Evolutionary conservation across 805 yeast species (phyloP).

Genomic region (Vanderwaltozyma polyspora): DNA sequence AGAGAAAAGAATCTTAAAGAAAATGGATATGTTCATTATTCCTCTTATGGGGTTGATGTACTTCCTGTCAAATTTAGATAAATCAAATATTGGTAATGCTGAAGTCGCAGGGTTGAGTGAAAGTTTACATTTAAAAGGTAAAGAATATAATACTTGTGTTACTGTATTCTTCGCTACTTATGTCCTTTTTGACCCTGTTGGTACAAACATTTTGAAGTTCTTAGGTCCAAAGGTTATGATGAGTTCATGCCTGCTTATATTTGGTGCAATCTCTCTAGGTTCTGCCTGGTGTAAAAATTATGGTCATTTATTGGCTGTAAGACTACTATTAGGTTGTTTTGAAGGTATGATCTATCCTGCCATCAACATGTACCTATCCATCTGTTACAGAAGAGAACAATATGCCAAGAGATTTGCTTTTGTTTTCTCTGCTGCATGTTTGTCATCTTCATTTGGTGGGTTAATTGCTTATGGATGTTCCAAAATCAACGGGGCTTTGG

Average conservation of each 20-base stretch:
- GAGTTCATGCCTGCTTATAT: conserved; percentile 24
- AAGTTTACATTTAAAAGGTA: conserved; percentile 29
- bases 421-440: conserved; percentile 41
- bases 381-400: conserved; percentile 38
- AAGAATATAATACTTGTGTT: conserved; percentile 34
- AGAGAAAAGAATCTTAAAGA: conserved; percentile 28
- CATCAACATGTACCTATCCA: conserved; percentile 35
- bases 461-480: conserved; percentile 37
- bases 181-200: conserved; percentile 29
- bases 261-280: conserved; percentile 33
- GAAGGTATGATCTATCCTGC: conserved; percentile 45
- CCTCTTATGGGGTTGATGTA: conserved; percentile 35
- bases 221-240: conserved; percentile 30
- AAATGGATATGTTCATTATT: conserved; percentile 33
- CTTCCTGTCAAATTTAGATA: conserved; percentile 39
- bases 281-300: conserved; percentile 34
- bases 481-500: conserved; percentile 30
- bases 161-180: conserved; percentile 39
- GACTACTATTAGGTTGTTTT: conserved; percentile 41
- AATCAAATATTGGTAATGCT: conserved; percentile 51
- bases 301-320: conserved; percentile 33
- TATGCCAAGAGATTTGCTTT: conserved; percentile 38
- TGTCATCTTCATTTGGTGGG: conserved; percentile 51
- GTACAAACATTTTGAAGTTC: conserved; percentile 29
- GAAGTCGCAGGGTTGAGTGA: conserved; percentile 39